Base-by-base conservation (phyloP, 371 early-diverging fungal genomes). In the Mortierella sp. region DNA sequence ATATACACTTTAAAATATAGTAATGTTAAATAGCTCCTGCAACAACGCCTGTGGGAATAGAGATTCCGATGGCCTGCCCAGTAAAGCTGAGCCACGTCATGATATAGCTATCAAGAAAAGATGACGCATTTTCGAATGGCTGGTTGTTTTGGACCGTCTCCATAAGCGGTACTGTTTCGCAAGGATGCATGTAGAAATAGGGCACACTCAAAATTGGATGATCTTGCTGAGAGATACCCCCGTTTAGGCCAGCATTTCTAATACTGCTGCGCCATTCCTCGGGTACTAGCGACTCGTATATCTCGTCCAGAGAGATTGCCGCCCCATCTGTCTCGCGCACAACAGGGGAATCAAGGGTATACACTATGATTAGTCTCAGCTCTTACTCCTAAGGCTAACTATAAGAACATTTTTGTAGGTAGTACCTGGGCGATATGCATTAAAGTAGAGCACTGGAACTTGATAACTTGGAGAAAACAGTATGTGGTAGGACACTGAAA, bases 401-500 rank as follows among this genome's bases (percentile, higher is more conserved):
- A 36, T 36, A 36, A 36, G 6, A 36, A 36, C 3, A 36, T 36
- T 36, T 36, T 36, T 36, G 36, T 36, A 3, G 45, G 22, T 28
- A 28, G 28, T 55, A 88, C 91, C 86, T 68, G 84, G 65, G 38
- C 72, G 74, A 69, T 83, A 89, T 1, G 88, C 87, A 65, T 83
- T 87, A 41, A 94, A 87, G 71, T 94, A 94, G 53, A 94, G 85
- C 0, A 92, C 91, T 7, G 94, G 94, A 7, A 91, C 92, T 60
- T 88, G 88, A 71, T 93, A 94, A 22, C 85, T 87, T 6, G 89
- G 72, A 4, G 93, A 93, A 73, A 92, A 94, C 3, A 91, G 86
- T 13, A 92, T 84, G 67, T 94, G 94, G 62, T 94, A 91, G 22
- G 90, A 89, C 0, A 91, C 63, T 11, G 83, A 85, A 24, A 87